Base-by-base conservation (phyloP, 495 filamentous ascomycete species). In the Patellaria atrata region DNA sequence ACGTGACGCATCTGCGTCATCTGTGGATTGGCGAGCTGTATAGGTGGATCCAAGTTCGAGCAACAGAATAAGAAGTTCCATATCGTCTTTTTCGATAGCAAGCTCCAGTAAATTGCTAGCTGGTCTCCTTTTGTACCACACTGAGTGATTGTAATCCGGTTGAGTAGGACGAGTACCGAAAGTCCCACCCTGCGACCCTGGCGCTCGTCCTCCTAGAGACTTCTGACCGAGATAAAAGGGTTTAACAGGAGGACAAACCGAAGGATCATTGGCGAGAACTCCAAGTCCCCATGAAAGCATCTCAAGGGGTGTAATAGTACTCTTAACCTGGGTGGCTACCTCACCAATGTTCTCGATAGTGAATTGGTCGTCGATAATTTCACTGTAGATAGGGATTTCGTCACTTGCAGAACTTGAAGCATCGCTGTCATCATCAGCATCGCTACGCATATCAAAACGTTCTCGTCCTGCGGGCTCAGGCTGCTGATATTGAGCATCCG, bases 311-410 rank as follows among this genome's bases (percentile, higher is more conserved):
- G 59, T 59, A 3, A 64, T 53, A 8, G 59, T 47, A 35, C 73
- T 75, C 44, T 78, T 71, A 14, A 80, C 73, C 28, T 75, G 53
- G 26, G 63, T 71, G 2, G 65, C 65, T 1, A 73, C 60, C 43
- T 76, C 64, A 1, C 76, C 79, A 22, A 84, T 55, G 42, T 79
- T 70, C 3, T 84, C 77, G 36, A 81, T 62, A 0, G 78, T 86
- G 49, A 75, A 82, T 12, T 65, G 54, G 10, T 68, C 65, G 35
- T 74, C 64, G 18, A 80, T 48, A n/a, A 60, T 54, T 30, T 69
- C 56, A 14, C 41, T 35, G 12, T 54, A 48, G 20, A 66, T 44
- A 2, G 54, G 41, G 24, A 72, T 58, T 14, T 70, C 58, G n/a
- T 54, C 56, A 11, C 61, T 64, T n/a, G 55, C 57, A 27, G 43